Percentiles rank a stretch among this genome's conserved stretches.
Evolutionary conservation across 2,329 filamentous ascomycete species (phyloP).

Genomic region (Westerdykella sp.): DNA sequence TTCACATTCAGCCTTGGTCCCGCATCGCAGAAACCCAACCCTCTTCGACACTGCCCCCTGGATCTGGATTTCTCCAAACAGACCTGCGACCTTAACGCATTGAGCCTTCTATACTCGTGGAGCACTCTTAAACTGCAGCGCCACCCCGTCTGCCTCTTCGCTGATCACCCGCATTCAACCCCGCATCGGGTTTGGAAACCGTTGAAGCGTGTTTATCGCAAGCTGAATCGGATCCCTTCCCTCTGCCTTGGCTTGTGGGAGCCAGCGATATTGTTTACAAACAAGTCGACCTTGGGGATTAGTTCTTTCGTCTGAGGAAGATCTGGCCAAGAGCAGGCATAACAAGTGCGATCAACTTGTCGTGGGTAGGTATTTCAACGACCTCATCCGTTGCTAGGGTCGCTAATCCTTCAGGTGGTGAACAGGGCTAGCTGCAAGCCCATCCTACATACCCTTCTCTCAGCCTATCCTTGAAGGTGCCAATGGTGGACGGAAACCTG

Average conservation of each 20-base stretch:
- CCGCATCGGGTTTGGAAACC: conserved; percentile 25
- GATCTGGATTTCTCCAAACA: conserved; percentile 21
- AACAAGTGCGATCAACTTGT: too few species aligned
- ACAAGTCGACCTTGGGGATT: too few species aligned
- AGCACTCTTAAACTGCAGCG: conserved; percentile 19
- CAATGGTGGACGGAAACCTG: conserved; percentile 43
- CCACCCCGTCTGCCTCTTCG: conserved; percentile 15
- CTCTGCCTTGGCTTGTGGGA: conserved; percentile 4
- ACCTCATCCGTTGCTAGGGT: too few species aligned
- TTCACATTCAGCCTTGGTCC: conserved; percentile 32
- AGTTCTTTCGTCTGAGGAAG: too few species aligned
- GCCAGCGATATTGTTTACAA: too few species aligned
- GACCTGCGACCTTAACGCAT: conserved; percentile 21
- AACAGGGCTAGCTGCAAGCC: too few species aligned
- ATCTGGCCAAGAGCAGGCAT: too few species aligned
- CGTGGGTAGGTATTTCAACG: too few species aligned
- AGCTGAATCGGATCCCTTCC: conserved; percentile 22
- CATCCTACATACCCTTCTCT: too few species aligned
- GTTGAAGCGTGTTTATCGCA: conserved; percentile 19
- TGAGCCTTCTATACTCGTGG: conserved; percentile 16
- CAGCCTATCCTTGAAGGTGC: conserved; percentile 16
- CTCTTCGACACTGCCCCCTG: conserved; percentile 16
- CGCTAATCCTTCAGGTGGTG: too few species aligned
- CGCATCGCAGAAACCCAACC: conserved; percentile 26
- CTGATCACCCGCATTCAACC: conserved; percentile 30